Evolutionary conservation across 768 basidiomycete genomes (phyloP).

Genomic region (Trametes gibbosa): DNA sequence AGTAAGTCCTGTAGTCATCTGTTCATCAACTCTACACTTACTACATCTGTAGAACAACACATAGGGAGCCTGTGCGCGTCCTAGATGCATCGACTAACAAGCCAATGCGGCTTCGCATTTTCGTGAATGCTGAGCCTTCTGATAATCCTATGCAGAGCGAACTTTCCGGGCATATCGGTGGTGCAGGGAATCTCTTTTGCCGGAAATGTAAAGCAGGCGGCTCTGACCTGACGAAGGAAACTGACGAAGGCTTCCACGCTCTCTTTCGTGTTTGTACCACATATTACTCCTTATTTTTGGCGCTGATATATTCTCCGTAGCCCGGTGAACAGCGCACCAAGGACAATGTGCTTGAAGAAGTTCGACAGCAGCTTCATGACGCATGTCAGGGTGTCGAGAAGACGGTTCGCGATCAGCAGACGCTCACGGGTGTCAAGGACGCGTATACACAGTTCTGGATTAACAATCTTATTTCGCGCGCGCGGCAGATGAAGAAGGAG

Average conservation of each 20-base stretch:
- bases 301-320: background rate
- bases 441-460: constrained; percentile 39
- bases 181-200: constrained; percentile 40
- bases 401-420: constrained; percentile 30
- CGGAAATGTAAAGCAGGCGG: constrained; percentile 20
- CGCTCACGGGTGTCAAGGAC: constrained; percentile 39
- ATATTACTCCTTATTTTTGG: background rate
- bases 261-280: constrained; percentile 1
- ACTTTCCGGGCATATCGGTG: constrained; percentile 35
- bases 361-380: constrained; percentile 27
- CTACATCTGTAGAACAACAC: background rate
- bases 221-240: background rate
- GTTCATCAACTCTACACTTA: background rate
- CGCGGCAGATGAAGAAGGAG: background rate
- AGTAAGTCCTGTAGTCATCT: background rate
- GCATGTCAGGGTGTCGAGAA: constrained; percentile 35
- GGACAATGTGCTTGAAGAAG: background rate
- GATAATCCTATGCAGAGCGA: constrained; percentile 28
- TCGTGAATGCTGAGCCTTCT: background rate
- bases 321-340: background rate
- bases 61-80: background rate
- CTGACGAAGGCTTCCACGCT: background rate
- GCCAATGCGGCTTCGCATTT: background rate
- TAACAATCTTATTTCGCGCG: constrained; percentile 27
- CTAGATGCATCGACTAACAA: background rate